phyloP scores from a whole-genome alignment of 768 basidiomycete genomes.

The Lactarius sp. region DNA sequence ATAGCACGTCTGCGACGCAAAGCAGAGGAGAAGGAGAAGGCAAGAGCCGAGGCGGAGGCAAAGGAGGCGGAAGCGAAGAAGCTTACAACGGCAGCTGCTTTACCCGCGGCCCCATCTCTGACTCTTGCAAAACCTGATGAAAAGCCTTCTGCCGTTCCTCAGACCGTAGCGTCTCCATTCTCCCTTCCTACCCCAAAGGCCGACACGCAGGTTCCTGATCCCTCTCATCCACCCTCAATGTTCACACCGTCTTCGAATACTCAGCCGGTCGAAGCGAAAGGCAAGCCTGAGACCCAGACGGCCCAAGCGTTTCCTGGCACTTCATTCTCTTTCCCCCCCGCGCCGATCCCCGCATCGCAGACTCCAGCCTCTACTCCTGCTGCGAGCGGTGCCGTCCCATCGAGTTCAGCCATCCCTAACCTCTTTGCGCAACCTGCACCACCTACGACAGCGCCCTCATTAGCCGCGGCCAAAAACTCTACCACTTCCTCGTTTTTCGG shows the following conservation, averaged over 20 bases:
- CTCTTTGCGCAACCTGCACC: conserved; percentile 29
- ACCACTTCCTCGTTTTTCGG: conserved; percentile 7
- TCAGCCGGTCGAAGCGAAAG: conserved; percentile 1
- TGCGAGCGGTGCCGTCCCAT: conserved; percentile 10
- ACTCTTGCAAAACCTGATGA: conserved; percentile 13
- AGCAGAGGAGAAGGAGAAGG: conserved; percentile 35
- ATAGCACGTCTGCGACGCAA: conserved; percentile 64
- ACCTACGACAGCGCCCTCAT: not conserved
- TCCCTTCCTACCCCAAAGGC: conserved; percentile 5
- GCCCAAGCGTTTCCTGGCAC: not conserved
- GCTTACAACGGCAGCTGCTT: not conserved
- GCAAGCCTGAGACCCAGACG: conserved; percentile 13
- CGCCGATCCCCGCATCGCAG: not conserved
- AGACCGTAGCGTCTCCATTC: not conserved
- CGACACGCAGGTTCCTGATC: not conserved
- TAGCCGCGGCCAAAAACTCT: not conserved
- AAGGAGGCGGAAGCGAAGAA: conserved; percentile 34
- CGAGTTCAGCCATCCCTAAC: conserved; percentile 28
- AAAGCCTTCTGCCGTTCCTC: conserved; percentile 2
- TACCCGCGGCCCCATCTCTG: not conserved
- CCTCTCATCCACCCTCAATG: not conserved
- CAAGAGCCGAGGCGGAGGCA: conserved; percentile 20
- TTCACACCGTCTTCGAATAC: conserved; percentile 1
- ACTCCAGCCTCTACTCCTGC: conserved; percentile 3
- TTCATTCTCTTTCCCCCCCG: conserved; percentile 19